A percentile compares a stretch with the other conserved stretches of the same genome.
Conservation (phyloP, 2,329 filamentous ascomycete genomes). For the Venturia carpophila region DNA sequence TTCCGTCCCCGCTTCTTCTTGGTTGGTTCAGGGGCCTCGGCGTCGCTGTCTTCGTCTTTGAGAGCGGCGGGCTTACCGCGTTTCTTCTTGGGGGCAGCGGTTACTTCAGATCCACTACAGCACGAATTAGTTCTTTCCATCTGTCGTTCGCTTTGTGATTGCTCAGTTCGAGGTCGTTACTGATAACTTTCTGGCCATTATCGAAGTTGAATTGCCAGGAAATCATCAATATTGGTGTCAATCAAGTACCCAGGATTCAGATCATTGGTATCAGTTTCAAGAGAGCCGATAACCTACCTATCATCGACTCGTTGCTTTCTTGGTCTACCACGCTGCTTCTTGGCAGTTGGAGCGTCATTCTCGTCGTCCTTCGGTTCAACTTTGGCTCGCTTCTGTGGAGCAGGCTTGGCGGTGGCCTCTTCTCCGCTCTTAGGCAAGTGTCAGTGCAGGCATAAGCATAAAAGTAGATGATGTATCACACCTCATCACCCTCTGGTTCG, state of each 20-base stretch:
- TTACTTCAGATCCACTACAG: constrained; percentile 9
- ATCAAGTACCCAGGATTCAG: not conserved
- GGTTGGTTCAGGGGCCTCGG: constrained; percentile 22
- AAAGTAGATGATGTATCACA: constrained; percentile 7
- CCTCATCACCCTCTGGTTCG: constrained; percentile 26
- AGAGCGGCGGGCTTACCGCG: constrained; percentile 1
- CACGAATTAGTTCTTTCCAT: not conserved
- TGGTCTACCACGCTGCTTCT: constrained; percentile 17
- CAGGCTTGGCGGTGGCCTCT: constrained; percentile 21
- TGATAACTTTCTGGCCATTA: not conserved
- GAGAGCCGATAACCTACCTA: not conserved
- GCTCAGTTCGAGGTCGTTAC: not conserved
- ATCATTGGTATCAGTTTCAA: not conserved
- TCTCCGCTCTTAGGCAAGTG: not conserved
- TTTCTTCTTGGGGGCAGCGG: constrained; percentile 21
- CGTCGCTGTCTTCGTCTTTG: constrained; percentile 5
- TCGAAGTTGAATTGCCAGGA: not conserved
- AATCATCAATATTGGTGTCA: not conserved
- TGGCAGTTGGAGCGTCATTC: constrained; percentile 8
- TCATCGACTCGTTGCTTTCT: constrained; percentile 17
- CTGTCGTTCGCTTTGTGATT: not conserved
- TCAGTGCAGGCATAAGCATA: not conserved
- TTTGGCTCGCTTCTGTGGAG: constrained; percentile 18
- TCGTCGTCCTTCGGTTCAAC: constrained; percentile 26
- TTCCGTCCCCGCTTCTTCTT: constrained; percentile 21